These are phyloP conservation scores for Sapria himalayana DNA, from an alignment of 345 rosid species.

Conservation along the genomic window DNA sequence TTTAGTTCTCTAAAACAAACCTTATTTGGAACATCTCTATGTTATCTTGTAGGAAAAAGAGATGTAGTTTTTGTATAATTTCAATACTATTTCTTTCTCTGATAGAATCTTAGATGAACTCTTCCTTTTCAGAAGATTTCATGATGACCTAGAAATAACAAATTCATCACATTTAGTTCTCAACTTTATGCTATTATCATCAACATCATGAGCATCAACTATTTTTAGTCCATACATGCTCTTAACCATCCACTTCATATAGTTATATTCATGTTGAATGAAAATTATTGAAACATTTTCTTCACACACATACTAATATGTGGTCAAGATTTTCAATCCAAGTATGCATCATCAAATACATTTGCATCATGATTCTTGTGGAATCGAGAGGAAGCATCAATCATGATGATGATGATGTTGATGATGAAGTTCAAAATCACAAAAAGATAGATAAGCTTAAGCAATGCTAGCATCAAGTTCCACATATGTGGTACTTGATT, in stretches of 20 bases:
- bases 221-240: background rate
- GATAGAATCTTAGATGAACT: constrained; percentile 10
- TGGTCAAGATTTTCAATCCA: too few species aligned
- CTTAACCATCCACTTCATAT: background rate
- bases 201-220: constrained; percentile 1
- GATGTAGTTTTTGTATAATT: too few species aligned
- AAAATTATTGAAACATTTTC: too few species aligned
- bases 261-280: too few species aligned
- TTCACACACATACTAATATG: too few species aligned
- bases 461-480: constrained; percentile 28
- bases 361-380: constrained; percentile 10
- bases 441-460: constrained; percentile 36
- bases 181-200: constrained; percentile 7
- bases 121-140: constrained; percentile 12
- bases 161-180: constrained; percentile 15
- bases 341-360: too few species aligned
- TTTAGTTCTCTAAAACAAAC: too few species aligned
- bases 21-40: too few species aligned
- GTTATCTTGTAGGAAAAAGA: too few species aligned
- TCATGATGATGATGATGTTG: constrained; percentile 32
- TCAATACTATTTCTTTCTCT: too few species aligned
- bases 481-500: constrained; percentile 18
- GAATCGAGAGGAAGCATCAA: constrained; percentile 30
- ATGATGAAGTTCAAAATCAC: constrained; percentile 26
- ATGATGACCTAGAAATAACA: constrained; percentile 13